phyloP scores from a whole-genome alignment of 2,329 filamentous ascomycete species.

The Fusarium virguliforme region DNA sequence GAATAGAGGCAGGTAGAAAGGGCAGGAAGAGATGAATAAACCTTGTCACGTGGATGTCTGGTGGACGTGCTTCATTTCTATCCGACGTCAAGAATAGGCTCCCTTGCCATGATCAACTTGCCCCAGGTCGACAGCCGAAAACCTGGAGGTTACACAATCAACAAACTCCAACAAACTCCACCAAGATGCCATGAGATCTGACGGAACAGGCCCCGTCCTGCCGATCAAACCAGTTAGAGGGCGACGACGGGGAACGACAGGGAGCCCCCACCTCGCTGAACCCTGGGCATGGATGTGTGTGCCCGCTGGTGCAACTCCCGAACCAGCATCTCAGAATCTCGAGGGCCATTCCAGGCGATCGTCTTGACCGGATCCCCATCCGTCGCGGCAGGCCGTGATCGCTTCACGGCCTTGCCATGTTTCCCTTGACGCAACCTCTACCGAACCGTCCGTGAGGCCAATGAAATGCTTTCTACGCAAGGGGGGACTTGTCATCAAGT shows the following conservation, averaged over 20 bases:
- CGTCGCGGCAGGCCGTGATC: neutral
- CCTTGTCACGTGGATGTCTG: constrained; percentile 25
- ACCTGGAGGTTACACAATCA: constrained; percentile 2
- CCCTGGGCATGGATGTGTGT: constrained; percentile 7
- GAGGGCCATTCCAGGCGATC: constrained; percentile 30
- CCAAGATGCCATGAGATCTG: constrained; percentile 27
- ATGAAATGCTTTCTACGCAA: constrained; percentile 8
- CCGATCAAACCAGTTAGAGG: constrained; percentile 19
- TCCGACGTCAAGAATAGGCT: neutral
- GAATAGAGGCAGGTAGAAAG: neutral
- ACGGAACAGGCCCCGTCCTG: constrained; percentile 20
- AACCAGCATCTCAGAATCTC: constrained; percentile 16
- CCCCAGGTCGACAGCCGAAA: neutral
- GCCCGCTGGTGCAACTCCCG: neutral
- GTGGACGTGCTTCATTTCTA: neutral
- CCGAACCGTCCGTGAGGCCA: constrained; percentile 18
- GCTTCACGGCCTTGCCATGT: constrained; percentile 23
- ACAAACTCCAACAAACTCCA: constrained; percentile 25
- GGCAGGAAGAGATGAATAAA: neutral
- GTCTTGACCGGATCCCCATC: constrained; percentile 12
- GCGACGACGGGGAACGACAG: constrained; percentile 11
- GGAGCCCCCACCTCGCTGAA: constrained; percentile 12
- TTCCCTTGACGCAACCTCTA: constrained; percentile 17
- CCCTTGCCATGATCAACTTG: neutral
- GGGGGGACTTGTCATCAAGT: constrained; percentile 8